These are phyloP conservation scores for Paecilomyces sp. DNA, from an alignment of 2,329 filamentous ascomycete genomes.

Conservation along the genomic window DNA sequence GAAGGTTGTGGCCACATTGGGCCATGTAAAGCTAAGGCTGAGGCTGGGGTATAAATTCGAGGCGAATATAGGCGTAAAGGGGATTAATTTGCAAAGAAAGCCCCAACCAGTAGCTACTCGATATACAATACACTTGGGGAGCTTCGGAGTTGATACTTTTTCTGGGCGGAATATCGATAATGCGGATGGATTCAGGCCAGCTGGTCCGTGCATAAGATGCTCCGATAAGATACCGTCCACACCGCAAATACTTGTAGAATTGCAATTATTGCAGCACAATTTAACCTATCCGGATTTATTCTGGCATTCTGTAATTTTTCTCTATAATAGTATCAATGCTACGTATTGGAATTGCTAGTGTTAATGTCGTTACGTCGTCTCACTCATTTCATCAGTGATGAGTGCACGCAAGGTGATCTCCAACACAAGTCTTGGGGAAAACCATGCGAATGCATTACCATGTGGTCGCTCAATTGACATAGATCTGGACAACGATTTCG, in stretches of 20 bases:
- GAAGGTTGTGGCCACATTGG: constrained; percentile 19
- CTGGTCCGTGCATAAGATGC: not conserved
- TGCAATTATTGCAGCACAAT: not conserved
- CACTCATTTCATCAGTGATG: too few relatives aligned
- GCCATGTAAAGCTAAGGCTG: constrained; percentile 1
- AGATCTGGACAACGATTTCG: constrained; percentile 64
- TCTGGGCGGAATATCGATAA: constrained; percentile 9
- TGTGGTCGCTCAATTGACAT: constrained; percentile 24
- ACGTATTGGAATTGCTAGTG: too few relatives aligned
- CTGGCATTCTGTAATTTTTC: too few relatives aligned
- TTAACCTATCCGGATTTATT: too few relatives aligned
- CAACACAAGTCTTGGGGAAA: too few relatives aligned
- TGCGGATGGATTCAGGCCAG: constrained; percentile 5
- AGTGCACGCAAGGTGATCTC: too few relatives aligned
- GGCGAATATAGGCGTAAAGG: not conserved
- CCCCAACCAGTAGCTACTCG: not conserved
- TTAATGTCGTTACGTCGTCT: too few relatives aligned
- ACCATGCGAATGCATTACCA: too few relatives aligned
- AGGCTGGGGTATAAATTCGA: not conserved
- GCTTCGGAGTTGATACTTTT: not conserved
- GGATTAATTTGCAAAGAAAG: not conserved
- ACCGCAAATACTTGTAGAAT: not conserved
- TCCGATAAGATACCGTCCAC: not conserved
- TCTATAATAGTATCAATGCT: too few relatives aligned
- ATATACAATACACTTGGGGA: constrained; percentile 10